Evolutionary conservation across 2,329 filamentous ascomycete genomes (phyloP), one percentile per base, ranked within the genome.

Genomic region (Juglanconis oblonga): DNA sequence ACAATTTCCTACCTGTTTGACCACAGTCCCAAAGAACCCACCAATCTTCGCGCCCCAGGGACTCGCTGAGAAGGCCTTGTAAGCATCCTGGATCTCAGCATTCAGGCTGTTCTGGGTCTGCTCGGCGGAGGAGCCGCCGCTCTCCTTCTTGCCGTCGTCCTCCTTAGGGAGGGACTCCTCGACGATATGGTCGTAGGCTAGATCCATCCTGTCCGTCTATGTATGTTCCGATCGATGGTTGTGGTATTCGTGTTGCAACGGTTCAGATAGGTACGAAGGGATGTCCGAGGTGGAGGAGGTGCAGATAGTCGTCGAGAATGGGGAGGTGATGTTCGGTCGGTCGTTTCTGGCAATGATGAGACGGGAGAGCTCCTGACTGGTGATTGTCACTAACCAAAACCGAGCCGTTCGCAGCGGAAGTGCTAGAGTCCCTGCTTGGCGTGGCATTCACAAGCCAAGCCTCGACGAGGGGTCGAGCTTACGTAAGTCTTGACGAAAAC

Each of bases 151-250:
- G 64, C 81, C 77, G 63, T 84, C 79, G 62, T 79, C 71, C 59
- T 87, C 80, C 68, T 86, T 83, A 44, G 84, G 80, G 64, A 91
- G 83, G 55, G 86, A 84, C 73, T 95, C 88, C 78, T 97, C 92
- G 72, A 92, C 88, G 69, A 98, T 96, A 75, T 97, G 92, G 72
- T 99, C 95, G 83, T 98, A 99, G 49, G 93, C 93, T 71, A 96
- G 82, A 84, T 99, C 95, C 95, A 99, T 98, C 65, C 65, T 69
- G 55, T 40, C 47, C 38, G 52, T 31, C 40, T 3, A 5, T 36
- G 9, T 13, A 29, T 33, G 10, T 17, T 29, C 4, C 32, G 5
- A 29, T 24, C n/a, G n/a, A 6, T 38, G 47, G 32, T 32, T 3
- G 5, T 47, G n/a, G n/a, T 29, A 24, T 47, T 31, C n/a, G 44